Base-by-base conservation (phyloP, 768 basidiomycete species). In the Phaeotremella skinneri region DNA sequence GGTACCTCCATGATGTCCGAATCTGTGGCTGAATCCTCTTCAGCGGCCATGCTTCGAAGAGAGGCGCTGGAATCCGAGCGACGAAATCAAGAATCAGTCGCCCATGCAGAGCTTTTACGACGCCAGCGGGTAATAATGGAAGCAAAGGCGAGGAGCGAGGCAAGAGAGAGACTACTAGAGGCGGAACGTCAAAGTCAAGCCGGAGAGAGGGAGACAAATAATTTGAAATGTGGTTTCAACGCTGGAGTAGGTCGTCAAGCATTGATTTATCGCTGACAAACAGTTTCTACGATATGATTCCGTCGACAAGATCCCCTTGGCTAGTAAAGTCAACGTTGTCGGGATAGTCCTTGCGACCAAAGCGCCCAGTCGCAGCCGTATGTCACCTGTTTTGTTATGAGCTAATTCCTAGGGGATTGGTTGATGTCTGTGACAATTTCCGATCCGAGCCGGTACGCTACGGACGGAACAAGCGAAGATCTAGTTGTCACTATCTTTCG, bases 401-500 rank as follows among this genome's bases (percentile, higher is more conserved):
- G n/a, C 37, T 39, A 39, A 39, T 39, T 9, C 9, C 37, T 39
- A 45, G 61, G 48, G 9, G 69, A 68, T 45, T 53, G 52, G 34
- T 52, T 59, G 16, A 58, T 61, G 32, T 56, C 56, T 4, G 32
- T 67, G n/a, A 50, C 64, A 20, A 48, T 71, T 9, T 56, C 59
- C 26, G 69, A 71, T 54, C 69, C 69, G 5, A 59, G 48, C 11
- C 59, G 52, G 1, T 52, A 66, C 48, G 42, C 53, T 23, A 27
- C n/a, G 3, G 52, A 32, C 20, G 31, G 29, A n/a, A 47, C 32
- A 11, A 50, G 30, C 20, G 67, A 71, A 39, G 59, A 68, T 43
- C 21, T 66, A 39, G 67, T 67, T 3, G 47, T 71, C 2, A 61
- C 67, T 1, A 34, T 71, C n/a, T 68, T 71, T 30, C 47, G 69